Conservation (phyloP, 495 filamentous ascomycete species). For the Alectoria sarmentosa region DNA sequence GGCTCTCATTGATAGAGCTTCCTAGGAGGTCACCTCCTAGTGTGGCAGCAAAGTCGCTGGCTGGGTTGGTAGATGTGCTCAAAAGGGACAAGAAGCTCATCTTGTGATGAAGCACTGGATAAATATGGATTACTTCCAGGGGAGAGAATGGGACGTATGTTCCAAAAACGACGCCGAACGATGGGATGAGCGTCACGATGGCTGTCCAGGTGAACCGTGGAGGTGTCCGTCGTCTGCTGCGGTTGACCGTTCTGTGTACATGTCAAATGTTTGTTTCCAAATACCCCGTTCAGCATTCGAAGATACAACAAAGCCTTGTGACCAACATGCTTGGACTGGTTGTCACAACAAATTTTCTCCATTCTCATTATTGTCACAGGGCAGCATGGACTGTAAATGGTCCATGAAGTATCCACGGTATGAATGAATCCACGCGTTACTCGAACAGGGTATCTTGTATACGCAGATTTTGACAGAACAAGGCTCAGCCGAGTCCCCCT, state of each 20-base stretch:
- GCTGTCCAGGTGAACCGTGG: background rate
- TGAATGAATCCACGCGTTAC: background rate
- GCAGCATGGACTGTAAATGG: background rate
- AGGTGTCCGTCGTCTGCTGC: background rate
- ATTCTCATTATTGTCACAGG: background rate
- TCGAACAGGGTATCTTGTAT: background rate
- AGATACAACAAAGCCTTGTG: background rate
- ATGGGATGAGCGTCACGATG: background rate
- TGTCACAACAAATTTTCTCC: background rate
- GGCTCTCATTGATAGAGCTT: constrained; percentile 59
- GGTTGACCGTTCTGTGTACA: background rate
- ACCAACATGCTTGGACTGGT: background rate
- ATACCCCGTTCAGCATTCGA: background rate
- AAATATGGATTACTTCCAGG: background rate
- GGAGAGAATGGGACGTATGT: background rate
- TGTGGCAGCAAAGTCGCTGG: constrained; percentile 50
- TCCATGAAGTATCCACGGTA: background rate
- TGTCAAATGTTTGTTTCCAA: background rate
- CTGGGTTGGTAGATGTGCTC: constrained; percentile 52
- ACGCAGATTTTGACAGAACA: background rate
- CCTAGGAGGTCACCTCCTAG: constrained; percentile 49
- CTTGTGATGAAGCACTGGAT: constrained; percentile 27
- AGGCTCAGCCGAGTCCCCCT: background rate
- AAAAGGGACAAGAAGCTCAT: constrained; percentile 52
- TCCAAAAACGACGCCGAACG: background rate